Base-by-base conservation (phyloP, 2,329 filamentous ascomycete genomes). In the Penicillium olsonii region DNA sequence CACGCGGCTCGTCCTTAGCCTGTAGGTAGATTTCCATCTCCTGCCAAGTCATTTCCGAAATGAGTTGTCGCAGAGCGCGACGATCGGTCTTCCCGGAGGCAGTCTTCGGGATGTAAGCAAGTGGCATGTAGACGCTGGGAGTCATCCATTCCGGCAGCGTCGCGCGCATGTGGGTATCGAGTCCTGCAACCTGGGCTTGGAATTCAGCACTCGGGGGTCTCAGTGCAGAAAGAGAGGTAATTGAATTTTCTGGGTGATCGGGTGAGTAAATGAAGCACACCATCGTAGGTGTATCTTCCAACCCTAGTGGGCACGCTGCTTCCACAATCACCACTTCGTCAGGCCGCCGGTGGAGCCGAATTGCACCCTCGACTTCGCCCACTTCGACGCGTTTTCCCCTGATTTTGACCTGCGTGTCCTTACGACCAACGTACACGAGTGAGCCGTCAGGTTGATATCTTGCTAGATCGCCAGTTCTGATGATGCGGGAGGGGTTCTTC, bases 371-470 rank as follows among this genome's bases (percentile, higher is more conserved):
- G n/a, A 69, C 52, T 40, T 67, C 66, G 4, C 58, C 63, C 0
- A 65, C 52, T 39, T 69, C 65, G 14, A 68, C 48, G 4, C 66
- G 58, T 37, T 68, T 65, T 1, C 66, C 66, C 20, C 58, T 56
- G 1, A 68, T 17, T 45, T 68, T 67, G 48, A 67, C 56, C 42
- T 67, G 63, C 1, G 37, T 50, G 31, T 68, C 67, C 38, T 60
- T 65, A 14, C 67, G 53, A 4, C 61, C 62, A 2, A 66, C 22
- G 40, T 52, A 63, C 7, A 20, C 18, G 4, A 57, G 39, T 0
- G 52, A 40, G 6, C 61, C 61, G 26, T 64, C 49, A 3, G 43
- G 11, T 17, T 58, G 43, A 19, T 59, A 60, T 5, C 50, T 41
- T 2, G 59, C 55, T n/a, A 66, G 37, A 48, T 66, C 63, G 4